Evolutionary conservation across 176 grass and related monocot genomes (phyloP).

Genomic region (Dactylis glomerata): DNA sequence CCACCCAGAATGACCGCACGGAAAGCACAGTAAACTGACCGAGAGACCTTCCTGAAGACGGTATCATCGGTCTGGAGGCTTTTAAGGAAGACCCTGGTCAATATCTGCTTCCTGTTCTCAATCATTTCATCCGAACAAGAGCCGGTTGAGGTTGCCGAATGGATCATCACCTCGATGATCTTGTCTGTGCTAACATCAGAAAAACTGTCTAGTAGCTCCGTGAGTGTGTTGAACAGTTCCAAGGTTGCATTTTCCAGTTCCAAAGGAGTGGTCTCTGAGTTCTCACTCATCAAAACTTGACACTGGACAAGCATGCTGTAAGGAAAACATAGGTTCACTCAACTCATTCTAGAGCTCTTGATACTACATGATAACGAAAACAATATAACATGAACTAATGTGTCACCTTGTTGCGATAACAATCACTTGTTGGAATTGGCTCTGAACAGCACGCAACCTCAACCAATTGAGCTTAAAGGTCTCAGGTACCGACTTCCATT

Average conservation of each 20-base stretch:
- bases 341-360: neutral
- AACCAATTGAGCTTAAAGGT: slow-evolving; percentile 73
- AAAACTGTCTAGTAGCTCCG: slow-evolving; percentile 47
- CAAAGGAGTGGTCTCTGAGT: slow-evolving; percentile 18
- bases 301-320: slow-evolving; percentile 76
- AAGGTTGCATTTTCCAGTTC: slow-evolving; percentile 43
- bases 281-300: slow-evolving; percentile 70
- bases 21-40: slow-evolving; percentile 63
- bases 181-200: slow-evolving; percentile 57
- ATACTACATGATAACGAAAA: neutral
- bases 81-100: slow-evolving; percentile 70
- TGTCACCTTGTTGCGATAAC: slow-evolving; percentile 73
- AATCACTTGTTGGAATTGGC: slow-evolving; percentile 81
- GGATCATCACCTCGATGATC: slow-evolving; percentile 56
- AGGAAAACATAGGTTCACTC: neutral
- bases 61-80: slow-evolving; percentile 70
- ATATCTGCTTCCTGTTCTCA: slow-evolving; percentile 55
- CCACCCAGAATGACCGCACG: slow-evolving; percentile 58
- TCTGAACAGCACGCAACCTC: slow-evolving; percentile 73
- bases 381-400: neutral
- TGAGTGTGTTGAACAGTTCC: slow-evolving; percentile 41
- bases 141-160: slow-evolving; percentile 12
- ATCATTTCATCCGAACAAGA: slow-evolving; percentile 31
- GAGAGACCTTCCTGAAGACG: slow-evolving; percentile 65
- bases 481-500: slow-evolving; percentile 55